These are phyloP conservation scores for Lecanicillium sp. DNA, from an alignment of 2,329 filamentous ascomycete genomes.

Conservation along the genomic window DNA sequence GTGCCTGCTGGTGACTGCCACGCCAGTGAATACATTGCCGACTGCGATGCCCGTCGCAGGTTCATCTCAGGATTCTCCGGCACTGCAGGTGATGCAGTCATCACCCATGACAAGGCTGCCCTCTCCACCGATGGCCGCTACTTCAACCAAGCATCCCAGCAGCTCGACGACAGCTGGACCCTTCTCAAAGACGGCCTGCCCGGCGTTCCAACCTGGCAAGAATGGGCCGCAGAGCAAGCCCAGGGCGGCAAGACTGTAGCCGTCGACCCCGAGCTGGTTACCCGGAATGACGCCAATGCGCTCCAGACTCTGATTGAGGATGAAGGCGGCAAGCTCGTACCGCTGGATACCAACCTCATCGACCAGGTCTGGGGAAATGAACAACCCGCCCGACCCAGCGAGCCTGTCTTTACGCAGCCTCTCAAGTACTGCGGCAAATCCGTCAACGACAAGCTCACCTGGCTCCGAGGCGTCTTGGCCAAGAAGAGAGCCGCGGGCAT, in stretches of 20 bases:
- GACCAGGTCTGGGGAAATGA: conserved; percentile 77
- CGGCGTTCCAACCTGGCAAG: conserved; percentile 93
- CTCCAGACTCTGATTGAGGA: conserved; percentile 80
- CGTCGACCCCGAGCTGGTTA: conserved; percentile 82
- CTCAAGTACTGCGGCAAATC: conserved; percentile 72
- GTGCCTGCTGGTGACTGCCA: conserved; percentile 96
- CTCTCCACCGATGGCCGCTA: conserved; percentile 93
- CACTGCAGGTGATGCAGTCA: conserved; percentile 85
- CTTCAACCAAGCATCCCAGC: conserved; percentile 90
- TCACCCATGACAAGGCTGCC: conserved; percentile 81
- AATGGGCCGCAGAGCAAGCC: conserved; percentile 86
- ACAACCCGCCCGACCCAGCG: conserved; percentile 65
- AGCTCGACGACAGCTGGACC: conserved; percentile 85
- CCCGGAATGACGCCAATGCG: conserved; percentile 54
- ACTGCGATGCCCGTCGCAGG: conserved; percentile 84
- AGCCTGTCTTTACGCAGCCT: conserved; percentile 64
- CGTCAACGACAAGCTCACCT: conserved; percentile 72
- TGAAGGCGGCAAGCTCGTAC: conserved; percentile 66
- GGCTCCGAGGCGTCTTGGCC: conserved; percentile 81
- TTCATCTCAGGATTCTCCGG: conserved; percentile 93
- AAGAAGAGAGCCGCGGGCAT: conserved; percentile 88
- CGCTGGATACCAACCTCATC: conserved; percentile 76
- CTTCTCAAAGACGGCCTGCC: conserved; percentile 88
- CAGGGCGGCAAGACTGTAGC: conserved; percentile 82
- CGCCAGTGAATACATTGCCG: conserved; percentile 94